Evolutionary conservation across 345 rosid genomes (phyloP), one percentile per base, ranked within the genome.

Genomic region (Ceriops decandra): DNA sequence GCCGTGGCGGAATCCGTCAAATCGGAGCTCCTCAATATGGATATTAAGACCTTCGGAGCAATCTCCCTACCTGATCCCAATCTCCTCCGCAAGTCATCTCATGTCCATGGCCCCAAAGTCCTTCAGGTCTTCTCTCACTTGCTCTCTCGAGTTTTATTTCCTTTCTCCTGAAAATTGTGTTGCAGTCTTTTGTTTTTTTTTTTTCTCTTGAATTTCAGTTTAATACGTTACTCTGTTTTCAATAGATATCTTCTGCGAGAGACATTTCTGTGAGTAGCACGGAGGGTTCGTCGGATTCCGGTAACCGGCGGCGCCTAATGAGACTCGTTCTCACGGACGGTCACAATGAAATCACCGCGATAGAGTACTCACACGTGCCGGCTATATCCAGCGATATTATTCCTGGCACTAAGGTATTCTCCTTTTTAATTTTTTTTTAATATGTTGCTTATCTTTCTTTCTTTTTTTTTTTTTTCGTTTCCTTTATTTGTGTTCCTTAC

Each of bases 321-420:
- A 86, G 82, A 70, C 66, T 91, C 5, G 27, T 10, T 30, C 86
- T 93, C 60, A 86, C 97, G 19, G 98, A 93, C 68, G 98, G 97
- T 24, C 82, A 81, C 62, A 72, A 52, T 2, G 95, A 93, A 77
- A 81, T 91, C 57, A 82, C 84, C 7, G 95, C 96, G 5, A 71
- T 91, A 2, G 98, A 93, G 84, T 89, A 78, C 76, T 67, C 80
- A 76, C 92, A 81, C 66, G 66, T 86, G 30, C 84, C 88, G 4
- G 68, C 87, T 11, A 71, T 93, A 72, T 74, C 78, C 10, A 79
- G 62, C 38, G 89, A 89, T 79, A 80, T 88, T 61, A 82, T 83
- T 82, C 96, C 97, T 54, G 90, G 98, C 68, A 77, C 92, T 63
- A 93, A 93, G 97, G 98, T 93, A 83, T 68, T 63, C 9, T 67